Evolutionary conservation across 345 rosid species (phyloP).

Genomic region (Eucalyptus cloeziana): DNA sequence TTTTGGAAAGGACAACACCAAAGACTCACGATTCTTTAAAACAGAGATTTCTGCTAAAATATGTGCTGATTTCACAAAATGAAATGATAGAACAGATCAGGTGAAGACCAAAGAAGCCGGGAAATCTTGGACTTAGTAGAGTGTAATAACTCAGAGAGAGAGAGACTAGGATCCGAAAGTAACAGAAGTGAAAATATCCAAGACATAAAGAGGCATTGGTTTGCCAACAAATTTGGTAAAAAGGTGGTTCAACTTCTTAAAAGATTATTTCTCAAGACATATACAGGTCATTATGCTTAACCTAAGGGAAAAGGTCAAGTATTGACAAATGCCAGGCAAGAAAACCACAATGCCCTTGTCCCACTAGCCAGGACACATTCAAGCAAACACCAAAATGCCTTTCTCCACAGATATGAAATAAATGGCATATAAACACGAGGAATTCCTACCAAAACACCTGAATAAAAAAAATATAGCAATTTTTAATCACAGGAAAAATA

Average conservation of each 20-base stretch:
- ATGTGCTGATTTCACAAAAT: not conserved
- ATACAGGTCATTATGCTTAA: not conserved
- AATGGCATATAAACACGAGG: too few species aligned
- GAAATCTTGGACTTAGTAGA: not conserved
- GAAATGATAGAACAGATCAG: not conserved
- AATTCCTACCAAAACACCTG: too few species aligned
- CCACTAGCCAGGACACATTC: too few species aligned
- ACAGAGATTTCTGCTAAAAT: not conserved
- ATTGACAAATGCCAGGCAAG: not conserved
- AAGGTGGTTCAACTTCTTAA: not conserved
- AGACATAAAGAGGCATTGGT: not conserved
- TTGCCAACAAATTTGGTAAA: not conserved
- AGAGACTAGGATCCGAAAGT: not conserved
- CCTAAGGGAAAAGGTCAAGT: not conserved
- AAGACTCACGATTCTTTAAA: too few species aligned
- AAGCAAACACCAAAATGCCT: too few species aligned
- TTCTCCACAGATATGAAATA: too few species aligned
- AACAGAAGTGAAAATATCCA: not conserved
- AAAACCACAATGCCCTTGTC: too few species aligned
- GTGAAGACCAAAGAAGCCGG: not conserved
- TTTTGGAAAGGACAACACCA: too few species aligned
- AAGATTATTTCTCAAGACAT: not conserved
- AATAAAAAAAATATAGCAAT: too few species aligned
- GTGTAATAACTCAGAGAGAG: not conserved
- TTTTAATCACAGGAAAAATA: slow-evolving; percentile 2